phyloP scores from a whole-genome alignment of 2,329 filamentous ascomycete genomes.

The Diaporthe citriasiana region DNA sequence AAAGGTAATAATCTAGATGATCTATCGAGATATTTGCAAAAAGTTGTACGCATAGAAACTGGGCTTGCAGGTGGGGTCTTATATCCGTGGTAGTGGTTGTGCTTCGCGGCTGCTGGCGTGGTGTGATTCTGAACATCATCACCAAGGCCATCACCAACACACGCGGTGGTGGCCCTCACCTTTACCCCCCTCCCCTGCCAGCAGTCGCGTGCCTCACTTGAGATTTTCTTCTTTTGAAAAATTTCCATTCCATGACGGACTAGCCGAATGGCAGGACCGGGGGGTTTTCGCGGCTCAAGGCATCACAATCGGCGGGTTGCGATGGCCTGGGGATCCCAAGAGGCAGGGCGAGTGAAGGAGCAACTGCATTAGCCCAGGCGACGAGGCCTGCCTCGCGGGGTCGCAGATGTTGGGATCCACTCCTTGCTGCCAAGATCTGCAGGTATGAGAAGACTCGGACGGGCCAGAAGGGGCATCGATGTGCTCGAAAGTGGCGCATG shows the following conservation, averaged over 20 bases:
- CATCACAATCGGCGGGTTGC: conserved; percentile 12
- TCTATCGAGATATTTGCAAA: conserved; percentile 41
- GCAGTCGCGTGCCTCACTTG: conserved; percentile 25
- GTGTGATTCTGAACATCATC: conserved; percentile 24
- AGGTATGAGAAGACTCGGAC: conserved; percentile 11
- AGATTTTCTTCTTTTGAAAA: background rate
- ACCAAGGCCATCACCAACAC: background rate
- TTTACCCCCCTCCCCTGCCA: background rate
- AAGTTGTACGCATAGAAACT: conserved; percentile 40
- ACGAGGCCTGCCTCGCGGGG: conserved; percentile 4
- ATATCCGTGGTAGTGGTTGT: background rate
- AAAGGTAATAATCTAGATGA: conserved; percentile 35
- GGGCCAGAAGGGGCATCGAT: conserved; percentile 33
- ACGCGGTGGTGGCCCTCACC: background rate
- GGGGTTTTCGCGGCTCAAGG: conserved; percentile 5
- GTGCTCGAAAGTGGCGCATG: conserved; percentile 17
- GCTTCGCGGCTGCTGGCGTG: background rate
- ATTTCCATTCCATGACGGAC: conserved; percentile 3
- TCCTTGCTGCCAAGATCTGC: conserved; percentile 20
- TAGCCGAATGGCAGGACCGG: background rate
- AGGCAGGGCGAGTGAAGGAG: background rate
- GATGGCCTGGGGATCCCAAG: background rate
- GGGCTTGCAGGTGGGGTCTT: conserved; percentile 27
- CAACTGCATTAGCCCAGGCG: conserved; percentile 1
- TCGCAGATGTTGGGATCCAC: conserved; percentile 8